phyloP scores from a whole-genome alignment of 306 rosid species.

The Rosa lucieae region DNA sequence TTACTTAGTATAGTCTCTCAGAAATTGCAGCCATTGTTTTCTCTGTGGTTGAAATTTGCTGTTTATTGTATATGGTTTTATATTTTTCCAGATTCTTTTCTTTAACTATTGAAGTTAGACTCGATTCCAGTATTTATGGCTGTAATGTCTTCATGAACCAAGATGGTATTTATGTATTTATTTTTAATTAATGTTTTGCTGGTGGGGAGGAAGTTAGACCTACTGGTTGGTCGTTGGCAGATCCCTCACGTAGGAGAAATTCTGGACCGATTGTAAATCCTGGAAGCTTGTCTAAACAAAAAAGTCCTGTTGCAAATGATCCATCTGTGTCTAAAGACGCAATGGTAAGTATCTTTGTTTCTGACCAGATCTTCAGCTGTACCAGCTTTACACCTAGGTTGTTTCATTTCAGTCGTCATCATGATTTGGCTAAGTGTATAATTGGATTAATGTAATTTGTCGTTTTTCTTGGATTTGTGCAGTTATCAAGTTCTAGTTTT shows the following conservation, averaged over 20 bases:
- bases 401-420: too few relatives aligned
- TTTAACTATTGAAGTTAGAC: neutral
- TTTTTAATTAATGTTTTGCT: conserved; percentile 23
- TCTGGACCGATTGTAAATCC: conserved; percentile 67
- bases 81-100: neutral
- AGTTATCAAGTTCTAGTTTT: too few relatives aligned
- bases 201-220: conserved; percentile 82
- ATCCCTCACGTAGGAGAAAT: conserved; percentile 81
- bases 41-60: neutral
- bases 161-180: neutral
- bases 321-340: conserved; percentile 57
- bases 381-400: too few relatives aligned
- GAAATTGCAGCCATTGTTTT: neutral
- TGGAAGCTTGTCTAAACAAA: conserved; percentile 63
- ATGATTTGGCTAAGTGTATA: too few relatives aligned
- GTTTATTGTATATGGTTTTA: neutral
- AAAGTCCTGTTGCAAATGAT: conserved; percentile 64
- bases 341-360: conserved; percentile 46
- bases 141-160: neutral
- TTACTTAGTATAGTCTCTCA: neutral
- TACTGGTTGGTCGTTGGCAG: conserved; percentile 65
- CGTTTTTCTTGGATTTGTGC: too few relatives aligned
- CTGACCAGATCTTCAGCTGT: neutral
- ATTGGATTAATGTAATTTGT: too few relatives aligned
- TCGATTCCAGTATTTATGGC: neutral